These are phyloP conservation scores for Pythium phragmitis DNA, from an alignment of 352 stramenopile genomes.

Conservation along the genomic window DNA sequence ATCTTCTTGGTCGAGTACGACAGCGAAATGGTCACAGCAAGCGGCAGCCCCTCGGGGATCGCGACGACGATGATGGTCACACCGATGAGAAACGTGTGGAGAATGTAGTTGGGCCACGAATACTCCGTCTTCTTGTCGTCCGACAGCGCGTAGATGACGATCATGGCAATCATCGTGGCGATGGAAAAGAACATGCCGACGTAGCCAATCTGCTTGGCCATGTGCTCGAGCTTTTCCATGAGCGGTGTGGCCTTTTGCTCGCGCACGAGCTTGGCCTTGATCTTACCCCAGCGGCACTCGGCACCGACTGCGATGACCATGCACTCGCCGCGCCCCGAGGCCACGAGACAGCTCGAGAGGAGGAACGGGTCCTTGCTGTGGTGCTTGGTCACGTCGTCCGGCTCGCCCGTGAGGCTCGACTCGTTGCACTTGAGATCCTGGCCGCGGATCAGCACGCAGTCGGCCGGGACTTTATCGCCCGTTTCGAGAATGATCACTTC, in stretches of 20 bases:
- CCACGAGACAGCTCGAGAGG: conserved; percentile 84
- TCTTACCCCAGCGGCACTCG: conserved; percentile 88
- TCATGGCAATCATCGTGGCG: conserved; percentile 83
- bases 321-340: conserved; percentile 67
- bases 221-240: conserved; percentile 91
- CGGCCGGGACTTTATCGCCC: conserved; percentile 93
- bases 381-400: conserved; percentile 91
- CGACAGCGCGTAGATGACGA: conserved; percentile 78
- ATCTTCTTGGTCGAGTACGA: conserved; percentile 97
- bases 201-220: conserved; percentile 90
- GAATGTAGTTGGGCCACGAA: conserved; percentile 76
- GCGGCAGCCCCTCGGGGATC: conserved; percentile 92
- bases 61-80: conserved; percentile 95
- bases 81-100: conserved; percentile 94
- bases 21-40: conserved; percentile 94
- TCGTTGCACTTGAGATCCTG: conserved; percentile 96
- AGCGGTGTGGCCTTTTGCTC: conserved; percentile 90
- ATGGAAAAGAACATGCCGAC: conserved; percentile 84
- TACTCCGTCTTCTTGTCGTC: conserved; percentile 57
- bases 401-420: conserved; percentile 95
- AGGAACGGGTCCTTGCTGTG: conserved; percentile 74
- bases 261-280: conserved; percentile 88
- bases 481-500: conserved; percentile 93
- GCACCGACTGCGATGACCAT: conserved; percentile 83
- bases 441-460: conserved; percentile 91